Conservation (phyloP, 1,284 basidiomycete genomes). For the Marasmius oreades region DNA sequence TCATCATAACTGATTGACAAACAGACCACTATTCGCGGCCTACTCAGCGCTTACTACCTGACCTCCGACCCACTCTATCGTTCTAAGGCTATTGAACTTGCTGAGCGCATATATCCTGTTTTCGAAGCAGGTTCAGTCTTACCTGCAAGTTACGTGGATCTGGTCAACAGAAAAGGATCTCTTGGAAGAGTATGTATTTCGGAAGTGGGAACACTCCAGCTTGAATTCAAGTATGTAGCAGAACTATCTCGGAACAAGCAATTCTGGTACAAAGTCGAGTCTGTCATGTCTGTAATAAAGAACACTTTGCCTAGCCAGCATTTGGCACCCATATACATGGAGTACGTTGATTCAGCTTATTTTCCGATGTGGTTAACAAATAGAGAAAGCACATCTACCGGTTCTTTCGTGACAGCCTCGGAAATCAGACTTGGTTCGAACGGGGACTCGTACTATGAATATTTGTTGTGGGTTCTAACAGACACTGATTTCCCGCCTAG, state of each 20-base stretch:
- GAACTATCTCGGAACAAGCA: constrained; percentile 55
- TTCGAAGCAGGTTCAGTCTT: constrained; percentile 16
- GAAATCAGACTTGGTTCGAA: constrained; percentile 85
- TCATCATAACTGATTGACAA: neutral
- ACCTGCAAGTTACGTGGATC: constrained; percentile 13
- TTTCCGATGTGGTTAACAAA: constrained; percentile 22
- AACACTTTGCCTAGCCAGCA: constrained; percentile 55
- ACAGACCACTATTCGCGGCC: constrained; percentile 17
- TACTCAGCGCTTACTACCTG: constrained; percentile 14
- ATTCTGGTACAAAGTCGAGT: constrained; percentile 68
- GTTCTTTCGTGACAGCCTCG: constrained; percentile 62
- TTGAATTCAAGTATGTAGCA: constrained; percentile 71
- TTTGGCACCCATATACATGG: constrained; percentile 77
- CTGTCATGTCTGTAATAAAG: constrained; percentile 57
- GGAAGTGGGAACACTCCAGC: constrained; percentile 60
- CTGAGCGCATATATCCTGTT: constrained; percentile 12
- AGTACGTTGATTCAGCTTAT: constrained; percentile 34
- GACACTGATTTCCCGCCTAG: constrained; percentile 27
- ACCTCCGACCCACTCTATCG: constrained; percentile 15
- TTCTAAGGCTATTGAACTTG: constrained; percentile 15
- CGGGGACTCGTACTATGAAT: constrained; percentile 90
- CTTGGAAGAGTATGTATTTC: constrained; percentile 58
- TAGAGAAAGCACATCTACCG: constrained; percentile 44
- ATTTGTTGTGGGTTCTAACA: constrained; percentile 57
- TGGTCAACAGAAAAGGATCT: constrained; percentile 34